Evolutionary conservation across 2,329 filamentous ascomycete genomes (phyloP), one percentile per base, ranked within the genome.

Genomic region (Botrytis hyacinthi): DNA sequence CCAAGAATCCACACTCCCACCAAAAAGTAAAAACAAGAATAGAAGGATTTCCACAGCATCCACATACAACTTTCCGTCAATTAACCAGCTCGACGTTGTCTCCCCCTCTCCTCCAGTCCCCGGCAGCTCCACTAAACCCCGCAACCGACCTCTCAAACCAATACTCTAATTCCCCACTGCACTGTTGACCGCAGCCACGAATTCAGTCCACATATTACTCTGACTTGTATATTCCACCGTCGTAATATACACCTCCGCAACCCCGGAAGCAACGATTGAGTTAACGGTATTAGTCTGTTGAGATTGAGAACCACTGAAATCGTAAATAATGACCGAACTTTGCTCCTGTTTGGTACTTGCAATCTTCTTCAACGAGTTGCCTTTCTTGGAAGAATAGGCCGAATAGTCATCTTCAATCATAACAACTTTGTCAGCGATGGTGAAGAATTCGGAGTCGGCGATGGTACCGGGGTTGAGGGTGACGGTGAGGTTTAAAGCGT

Each of bases 391-490:
- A 3, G 42, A 22, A n/a, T 60, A 73, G 4, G 42, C 5, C 0
- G 66, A 42, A 22, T 70, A 73, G 7, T 37, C 18, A 14, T 71
- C 46, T 63, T 73, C 66, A 4, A 71, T 35, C 57, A 70, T 63
- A 16, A 73, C 44, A 8, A 73, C 62, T 3, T 65, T 70, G 29
- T 73, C 72, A 3, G 66, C 72, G 22, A 73, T 42, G 4, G n/a
- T 20, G 59, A 70, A 73, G 29, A 70, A 73, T 42, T 69, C 12
- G 0, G 3, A 4, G 4, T 62, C 57, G 18, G 48, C 59, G 6
- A 46, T 54, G 4, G 67, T 59, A 3, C 72, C 72, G 6, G 72
- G 72, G 66, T 73, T 73, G 35, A 73, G n/a, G 20, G 32, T 59
- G 2, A 73, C 66, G 35, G 66, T 70, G 20, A 73, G 37, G 14